Conservation (phyloP, 2,329 filamentous ascomycete genomes). For the Fusarium guadeloupense region DNA sequence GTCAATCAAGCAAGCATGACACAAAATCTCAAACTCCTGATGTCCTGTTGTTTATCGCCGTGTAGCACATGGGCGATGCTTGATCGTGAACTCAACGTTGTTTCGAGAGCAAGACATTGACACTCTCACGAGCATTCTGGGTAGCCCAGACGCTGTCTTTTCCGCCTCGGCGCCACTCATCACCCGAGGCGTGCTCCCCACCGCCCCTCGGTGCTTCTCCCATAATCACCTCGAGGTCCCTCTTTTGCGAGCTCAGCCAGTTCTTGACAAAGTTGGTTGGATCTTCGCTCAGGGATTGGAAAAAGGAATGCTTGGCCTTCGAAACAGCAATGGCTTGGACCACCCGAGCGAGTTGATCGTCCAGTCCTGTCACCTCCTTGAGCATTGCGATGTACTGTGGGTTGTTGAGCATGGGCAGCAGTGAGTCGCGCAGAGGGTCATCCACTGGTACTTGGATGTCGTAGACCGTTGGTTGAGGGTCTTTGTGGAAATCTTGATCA, state of each 20-base stretch:
- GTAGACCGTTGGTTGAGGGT: slow-evolving; percentile 83
- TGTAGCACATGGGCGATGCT: neutral
- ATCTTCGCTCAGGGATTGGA: slow-evolving; percentile 79
- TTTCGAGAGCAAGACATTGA: slow-evolving; percentile 67
- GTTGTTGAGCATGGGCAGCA: slow-evolving; percentile 73
- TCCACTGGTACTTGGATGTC: slow-evolving; percentile 87
- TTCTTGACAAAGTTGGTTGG: slow-evolving; percentile 84
- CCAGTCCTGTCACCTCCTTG: slow-evolving; percentile 77
- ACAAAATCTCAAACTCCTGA: slow-evolving; percentile 37
- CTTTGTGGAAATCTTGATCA: slow-evolving; percentile 81
- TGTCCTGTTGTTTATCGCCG: slow-evolving; percentile 6
- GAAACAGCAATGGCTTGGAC: slow-evolving; percentile 84
- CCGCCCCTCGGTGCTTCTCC: slow-evolving; percentile 78
- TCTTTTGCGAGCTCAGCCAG: slow-evolving; percentile 91
- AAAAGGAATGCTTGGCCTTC: slow-evolving; percentile 91
- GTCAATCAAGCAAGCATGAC: slow-evolving; percentile 35
- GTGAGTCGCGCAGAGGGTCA: slow-evolving; percentile 77
- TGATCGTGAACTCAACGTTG: slow-evolving; percentile 48
- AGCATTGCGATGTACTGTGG: slow-evolving; percentile 76
- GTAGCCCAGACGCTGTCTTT: slow-evolving; percentile 65
- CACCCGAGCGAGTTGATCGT: slow-evolving; percentile 85
- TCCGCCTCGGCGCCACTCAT: slow-evolving; percentile 75
- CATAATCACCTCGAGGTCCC: slow-evolving; percentile 87
- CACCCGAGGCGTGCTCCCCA: slow-evolving; percentile 63
- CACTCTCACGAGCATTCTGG: slow-evolving; percentile 68